These are phyloP conservation scores for Neonectria hederae DNA, from an alignment of 2,329 filamentous ascomycete species.

Conservation along the genomic window DNA sequence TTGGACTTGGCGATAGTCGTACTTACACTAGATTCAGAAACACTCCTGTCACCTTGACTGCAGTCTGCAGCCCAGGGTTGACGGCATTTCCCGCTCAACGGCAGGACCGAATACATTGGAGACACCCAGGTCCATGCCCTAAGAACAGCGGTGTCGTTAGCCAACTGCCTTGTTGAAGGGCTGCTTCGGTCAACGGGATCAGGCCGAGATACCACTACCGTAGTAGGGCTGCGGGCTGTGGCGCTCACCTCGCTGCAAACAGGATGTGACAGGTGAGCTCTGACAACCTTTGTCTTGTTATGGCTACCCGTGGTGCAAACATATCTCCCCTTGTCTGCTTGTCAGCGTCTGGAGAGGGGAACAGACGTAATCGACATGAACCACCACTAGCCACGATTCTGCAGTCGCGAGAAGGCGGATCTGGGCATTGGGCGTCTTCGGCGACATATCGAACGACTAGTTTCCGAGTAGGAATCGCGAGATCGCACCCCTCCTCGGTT, in stretches of 20 bases:
- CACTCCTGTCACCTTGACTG: slow-evolving; percentile 8
- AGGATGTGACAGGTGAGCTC: slow-evolving; percentile 7
- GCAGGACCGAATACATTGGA: not conserved
- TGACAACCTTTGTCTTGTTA: slow-evolving; percentile 8
- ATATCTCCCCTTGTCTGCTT: not conserved
- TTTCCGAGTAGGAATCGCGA: slow-evolving; percentile 17
- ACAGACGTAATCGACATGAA: slow-evolving; percentile 8
- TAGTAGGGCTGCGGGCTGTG: slow-evolving; percentile 3
- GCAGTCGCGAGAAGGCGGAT: not conserved
- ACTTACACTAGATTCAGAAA: not conserved
- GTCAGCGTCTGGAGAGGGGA: slow-evolving; percentile 1
- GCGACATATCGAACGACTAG: slow-evolving; percentile 11
- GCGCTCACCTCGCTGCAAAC: not conserved
- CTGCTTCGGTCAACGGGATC: not conserved
- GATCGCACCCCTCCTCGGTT: slow-evolving; percentile 17
- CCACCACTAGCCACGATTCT: not conserved
- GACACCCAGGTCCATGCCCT: not conserved
- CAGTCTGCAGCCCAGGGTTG: not conserved
- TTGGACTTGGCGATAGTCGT: not conserved
- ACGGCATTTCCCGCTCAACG: slow-evolving; percentile 2
- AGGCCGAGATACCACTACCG: not conserved
- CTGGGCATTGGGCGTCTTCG: not conserved
- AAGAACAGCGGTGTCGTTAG: not conserved
- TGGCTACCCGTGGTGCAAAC: slow-evolving; percentile 10
- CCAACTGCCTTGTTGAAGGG: not conserved